Evolutionary conservation across 108 stramenopile genomes (phyloP), one percentile per base, ranked within the genome.

Genomic region (Epithemia pelagica): DNA sequence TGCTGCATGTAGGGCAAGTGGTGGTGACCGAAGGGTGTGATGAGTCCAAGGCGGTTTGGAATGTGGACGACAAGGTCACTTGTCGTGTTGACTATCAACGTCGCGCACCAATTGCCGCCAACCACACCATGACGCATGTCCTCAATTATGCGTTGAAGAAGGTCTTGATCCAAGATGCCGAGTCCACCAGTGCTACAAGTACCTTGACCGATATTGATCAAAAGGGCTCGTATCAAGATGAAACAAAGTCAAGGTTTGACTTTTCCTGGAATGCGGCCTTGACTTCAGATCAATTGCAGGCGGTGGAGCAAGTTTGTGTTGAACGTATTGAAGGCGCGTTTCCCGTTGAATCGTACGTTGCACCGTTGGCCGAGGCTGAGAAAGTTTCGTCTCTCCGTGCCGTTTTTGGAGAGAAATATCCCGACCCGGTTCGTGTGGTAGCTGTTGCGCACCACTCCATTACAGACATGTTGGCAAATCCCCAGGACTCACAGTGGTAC

Each of bases 61-160:
- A 81, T 46, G 89, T 96, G 24, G 94, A 92, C 51, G 92, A 96
- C 66, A 61, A 69, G 2, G 91, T 90, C 37, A 78, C 78, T 30
- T 90, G 89, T 71, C 67, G 66, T 37, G 99, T 99, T 33, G 95
- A 99, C 79, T 99, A 98, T 77, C 89, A 85, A 21, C 95, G 99
- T n/a, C 92, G 98, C 32, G 66, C 76, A 46, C 87, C 80, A 52
- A 91, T 99, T 70, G 96, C 97, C 30, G 84, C 97, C 57, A 99
- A 99, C 79, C 99, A 99, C 78, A 98, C 97, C 62, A 98, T 98
- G 97, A 99, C 99, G 2, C 97, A 98, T 76, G 86, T 98, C 61
- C 89, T 99, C 52, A 99, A 99, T 83, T 94, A 79, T 72, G 99
- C 98, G 5, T 73, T 98, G 22, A 77, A 82, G 60, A 82, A 92